These are phyloP conservation scores for Kuraishia borneana DNA, from an alignment of 805 yeast species.

Conservation along the genomic window DNA sequence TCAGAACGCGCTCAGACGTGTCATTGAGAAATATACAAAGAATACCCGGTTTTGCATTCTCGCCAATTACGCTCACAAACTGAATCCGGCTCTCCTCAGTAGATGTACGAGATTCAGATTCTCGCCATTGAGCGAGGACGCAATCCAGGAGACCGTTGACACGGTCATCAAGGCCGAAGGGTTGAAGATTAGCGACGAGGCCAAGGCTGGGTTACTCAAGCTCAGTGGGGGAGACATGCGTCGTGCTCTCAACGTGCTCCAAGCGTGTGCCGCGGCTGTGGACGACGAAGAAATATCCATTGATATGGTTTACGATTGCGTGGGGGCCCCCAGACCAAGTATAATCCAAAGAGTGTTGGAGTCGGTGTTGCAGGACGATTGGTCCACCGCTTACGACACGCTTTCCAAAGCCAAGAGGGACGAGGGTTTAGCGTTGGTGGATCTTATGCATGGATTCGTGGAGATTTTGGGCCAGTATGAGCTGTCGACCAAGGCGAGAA, in stretches of 20 bases:
- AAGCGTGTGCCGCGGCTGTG: conserved; percentile 81
- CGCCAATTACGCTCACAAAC: conserved; percentile 92
- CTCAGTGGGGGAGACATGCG: conserved; percentile 96
- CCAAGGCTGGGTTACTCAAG: conserved; percentile 51
- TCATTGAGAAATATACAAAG: conserved; percentile 86
- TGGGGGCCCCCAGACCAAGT: conserved; percentile 90
- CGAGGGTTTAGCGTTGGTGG: conserved; percentile 87
- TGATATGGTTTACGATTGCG: conserved; percentile 81
- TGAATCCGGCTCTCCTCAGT: conserved; percentile 89
- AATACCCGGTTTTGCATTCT: conserved; percentile 92
- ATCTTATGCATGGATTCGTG: conserved; percentile 66
- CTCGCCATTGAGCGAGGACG: conserved; percentile 61
- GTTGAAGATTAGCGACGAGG: conserved; percentile 45
- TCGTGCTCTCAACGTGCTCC: conserved; percentile 83
- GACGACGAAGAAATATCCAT: conserved; percentile 49
- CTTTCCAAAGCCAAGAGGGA: conserved; percentile 50
- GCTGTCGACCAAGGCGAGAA: conserved; percentile 49
- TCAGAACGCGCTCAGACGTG: conserved; percentile 71
- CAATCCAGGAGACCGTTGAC: conserved; percentile 57
- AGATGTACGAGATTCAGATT: conserved; percentile 94
- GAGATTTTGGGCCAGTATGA: conserved; percentile 62
- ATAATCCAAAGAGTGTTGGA: conserved; percentile 70
- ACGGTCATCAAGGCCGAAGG: conserved; percentile 63
- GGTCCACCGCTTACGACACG: conserved; percentile 67
- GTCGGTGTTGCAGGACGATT: conserved; percentile 75